phyloP scores from a whole-genome alignment of 805 yeast genomes.

The Ogataea pini region DNA sequence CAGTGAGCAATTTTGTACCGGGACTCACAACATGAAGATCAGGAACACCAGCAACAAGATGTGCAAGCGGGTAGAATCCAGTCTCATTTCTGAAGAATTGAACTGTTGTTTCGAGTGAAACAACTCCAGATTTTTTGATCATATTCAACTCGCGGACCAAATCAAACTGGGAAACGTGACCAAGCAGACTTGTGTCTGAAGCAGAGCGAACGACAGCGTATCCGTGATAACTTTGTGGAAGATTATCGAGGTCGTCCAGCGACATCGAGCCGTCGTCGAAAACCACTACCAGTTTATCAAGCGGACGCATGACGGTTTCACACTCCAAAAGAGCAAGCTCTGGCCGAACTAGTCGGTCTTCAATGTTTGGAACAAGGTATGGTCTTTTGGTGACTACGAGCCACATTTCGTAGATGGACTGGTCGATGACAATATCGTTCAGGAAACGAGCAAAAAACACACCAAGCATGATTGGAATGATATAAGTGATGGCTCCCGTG shows the following conservation, averaged over 20 bases:
- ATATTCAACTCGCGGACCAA: constrained; percentile 31
- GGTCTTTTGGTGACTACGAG: constrained; percentile 42
- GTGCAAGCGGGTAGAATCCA: constrained; percentile 20
- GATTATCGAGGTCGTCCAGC: constrained; percentile 28
- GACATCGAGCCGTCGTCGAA: constrained; percentile 34
- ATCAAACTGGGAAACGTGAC: constrained; percentile 44
- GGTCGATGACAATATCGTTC: constrained; percentile 60
- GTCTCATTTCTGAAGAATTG: constrained; percentile 16
- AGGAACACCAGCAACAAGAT: constrained; percentile 13
- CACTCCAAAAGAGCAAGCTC: constrained; percentile 42
- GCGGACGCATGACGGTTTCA: constrained; percentile 38
- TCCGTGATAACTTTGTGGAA: constrained; percentile 36
- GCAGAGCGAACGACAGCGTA: constrained; percentile 45
- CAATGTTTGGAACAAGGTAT: constrained; percentile 42
- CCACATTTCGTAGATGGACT: constrained; percentile 69
- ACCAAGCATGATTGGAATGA: constrained; percentile 81
- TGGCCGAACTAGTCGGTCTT: constrained; percentile 31
- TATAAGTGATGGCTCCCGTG: constrained; percentile 83
- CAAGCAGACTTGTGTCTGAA: constrained; percentile 38
- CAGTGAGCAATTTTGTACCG: constrained; percentile 36
- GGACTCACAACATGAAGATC: constrained; percentile 33
- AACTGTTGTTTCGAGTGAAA: constrained; percentile 21
- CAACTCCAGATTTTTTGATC: constrained; percentile 11
- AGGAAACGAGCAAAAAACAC: constrained; percentile 74
- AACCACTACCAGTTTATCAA: constrained; percentile 32